These are phyloP conservation scores for Cystofilobasidium capitatum DNA, from an alignment of 768 basidiomycete species.

Conservation along the genomic window DNA sequence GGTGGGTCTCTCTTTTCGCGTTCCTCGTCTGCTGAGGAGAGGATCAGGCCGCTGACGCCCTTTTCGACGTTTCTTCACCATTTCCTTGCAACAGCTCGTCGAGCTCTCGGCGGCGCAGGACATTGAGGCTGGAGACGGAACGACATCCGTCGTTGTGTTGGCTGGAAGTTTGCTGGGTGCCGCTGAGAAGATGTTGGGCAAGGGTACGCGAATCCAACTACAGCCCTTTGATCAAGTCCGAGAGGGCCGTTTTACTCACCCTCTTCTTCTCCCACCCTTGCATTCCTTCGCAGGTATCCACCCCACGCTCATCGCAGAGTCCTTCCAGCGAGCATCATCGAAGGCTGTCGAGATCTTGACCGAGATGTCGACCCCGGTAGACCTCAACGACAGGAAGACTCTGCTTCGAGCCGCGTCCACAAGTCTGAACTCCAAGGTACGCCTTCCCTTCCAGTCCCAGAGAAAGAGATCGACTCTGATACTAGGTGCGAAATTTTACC, in stretches of 20 bases:
- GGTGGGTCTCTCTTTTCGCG: slow-evolving; percentile 46
- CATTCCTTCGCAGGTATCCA: slow-evolving; percentile 55
- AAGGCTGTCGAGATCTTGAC: slow-evolving; percentile 91
- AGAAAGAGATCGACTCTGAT: too few species aligned
- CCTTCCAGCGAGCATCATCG: slow-evolving; percentile 80
- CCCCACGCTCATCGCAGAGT: slow-evolving; percentile 91
- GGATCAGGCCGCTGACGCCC: neutral
- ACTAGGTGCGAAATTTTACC: neutral
- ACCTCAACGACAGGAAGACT: slow-evolving; percentile 73
- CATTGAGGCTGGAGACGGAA: slow-evolving; percentile 96
- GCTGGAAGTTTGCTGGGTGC: slow-evolving; percentile 87
- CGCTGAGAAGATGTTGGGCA: slow-evolving; percentile 90
- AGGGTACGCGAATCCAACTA: slow-evolving; percentile 47
- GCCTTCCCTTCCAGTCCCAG: slow-evolving; percentile 15
- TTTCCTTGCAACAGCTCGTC: slow-evolving; percentile 58
- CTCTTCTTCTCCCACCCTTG: neutral
- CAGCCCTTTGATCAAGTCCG: neutral
- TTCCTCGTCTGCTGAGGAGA: neutral
- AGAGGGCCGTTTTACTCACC: too few species aligned
- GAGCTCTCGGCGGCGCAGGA: slow-evolving; percentile 97
- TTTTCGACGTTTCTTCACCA: neutral
- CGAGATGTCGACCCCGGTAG: slow-evolving; percentile 83
- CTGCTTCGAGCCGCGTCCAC: slow-evolving; percentile 89
- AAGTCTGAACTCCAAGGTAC: slow-evolving; percentile 87
- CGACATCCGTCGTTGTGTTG: slow-evolving; percentile 91